Base-by-base conservation (phyloP, 2,329 filamentous ascomycete species). In the Fusarium setosum region DNA sequence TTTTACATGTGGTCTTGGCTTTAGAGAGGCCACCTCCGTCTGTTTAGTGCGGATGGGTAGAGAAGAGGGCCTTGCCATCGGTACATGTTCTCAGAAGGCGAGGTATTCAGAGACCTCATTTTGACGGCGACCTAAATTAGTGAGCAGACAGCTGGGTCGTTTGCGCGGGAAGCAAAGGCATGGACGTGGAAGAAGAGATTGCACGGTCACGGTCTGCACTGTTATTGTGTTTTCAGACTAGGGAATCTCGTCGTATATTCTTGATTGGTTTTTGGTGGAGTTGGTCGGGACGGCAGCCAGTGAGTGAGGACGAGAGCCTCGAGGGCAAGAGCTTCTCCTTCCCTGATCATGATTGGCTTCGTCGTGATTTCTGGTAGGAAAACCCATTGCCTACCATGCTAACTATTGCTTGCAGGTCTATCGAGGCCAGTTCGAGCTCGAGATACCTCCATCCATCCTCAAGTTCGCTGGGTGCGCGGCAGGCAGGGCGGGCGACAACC, bases 261-360 rank as follows among this genome's bases (percentile, higher is more conserved):
- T 35, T 13, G 26, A 42, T 31, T 31, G n/a, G n/a, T n/a, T n/a
- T n/a, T 47, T 63, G 34, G 60, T 63, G 60, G 58, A 63, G 58
- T 29, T 62, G 35, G 32, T 20, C 29, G 17, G 38, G 18, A 7
- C 31, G 52, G 23, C n/a, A 24, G 21, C n/a, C n/a, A 29, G 17
- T 23, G 24, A 40, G 42, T 18, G 20, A 40, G 34, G 17, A 26
- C 23, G 47, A 24, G n/a, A 17, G 37, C 20, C n/a, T n/a, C 8
- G 31, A 44, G 21, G 13, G 26, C 37, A 40, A n/a, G n/a, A n/a
- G n/a, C n/a, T 49, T 26, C 42, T n/a, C 9, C 26, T 21, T 26
- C 23, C 21, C 12, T 29, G 34, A 15, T 40, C n/a, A 7, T 17
- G 20, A 7, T 17, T 49, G n/a, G n/a, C n/a, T n/a, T n/a, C n/a